Percentiles rank a stretch among this genome's conserved stretches.
phyloP scores from a whole-genome alignment of 306 rosid species.

The Glycine soja region DNA sequence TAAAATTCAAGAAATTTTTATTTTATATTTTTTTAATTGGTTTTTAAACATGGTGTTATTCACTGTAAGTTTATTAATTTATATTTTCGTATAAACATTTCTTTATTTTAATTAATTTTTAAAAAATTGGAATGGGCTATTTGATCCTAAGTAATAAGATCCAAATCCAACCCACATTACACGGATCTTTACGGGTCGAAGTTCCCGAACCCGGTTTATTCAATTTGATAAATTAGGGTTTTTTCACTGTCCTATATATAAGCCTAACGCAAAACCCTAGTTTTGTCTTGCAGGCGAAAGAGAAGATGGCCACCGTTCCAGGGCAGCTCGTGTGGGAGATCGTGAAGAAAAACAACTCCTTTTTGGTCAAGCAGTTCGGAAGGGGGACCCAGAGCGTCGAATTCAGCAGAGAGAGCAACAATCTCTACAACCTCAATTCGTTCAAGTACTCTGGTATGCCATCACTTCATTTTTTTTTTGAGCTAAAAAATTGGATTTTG shows the following conservation, averaged over 20 bases:
- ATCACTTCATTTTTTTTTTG: background rate
- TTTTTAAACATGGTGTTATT: no score
- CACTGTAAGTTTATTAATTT: no score
- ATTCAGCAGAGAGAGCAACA: constrained; percentile 92
- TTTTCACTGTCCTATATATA: constrained; percentile 34
- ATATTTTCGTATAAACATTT: no score
- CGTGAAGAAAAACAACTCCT: constrained; percentile 88
- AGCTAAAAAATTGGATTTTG: background rate
- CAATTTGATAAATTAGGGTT: constrained; percentile 58
- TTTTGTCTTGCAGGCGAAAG: constrained; percentile 39
- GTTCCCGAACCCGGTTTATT: constrained; percentile 35
- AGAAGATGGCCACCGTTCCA: constrained; percentile 76
- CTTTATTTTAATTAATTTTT: no score
- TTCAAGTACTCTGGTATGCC: constrained; percentile 83
- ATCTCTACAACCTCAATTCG: constrained; percentile 78
- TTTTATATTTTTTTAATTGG: no score
- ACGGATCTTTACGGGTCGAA: constrained; percentile 1
- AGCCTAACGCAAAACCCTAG: background rate
- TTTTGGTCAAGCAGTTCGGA: constrained; percentile 88
- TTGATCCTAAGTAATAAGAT: no score
- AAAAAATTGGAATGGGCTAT: no score
- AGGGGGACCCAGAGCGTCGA: constrained; percentile 71
- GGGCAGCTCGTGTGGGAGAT: constrained; percentile 98
- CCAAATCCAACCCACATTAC: background rate
- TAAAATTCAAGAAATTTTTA: no score